A percentile compares a stretch with the other conserved stretches of the same genome.
Evolutionary conservation across 768 basidiomycete genomes (phyloP).

Genomic region (Glaciozyma martinii): DNA sequence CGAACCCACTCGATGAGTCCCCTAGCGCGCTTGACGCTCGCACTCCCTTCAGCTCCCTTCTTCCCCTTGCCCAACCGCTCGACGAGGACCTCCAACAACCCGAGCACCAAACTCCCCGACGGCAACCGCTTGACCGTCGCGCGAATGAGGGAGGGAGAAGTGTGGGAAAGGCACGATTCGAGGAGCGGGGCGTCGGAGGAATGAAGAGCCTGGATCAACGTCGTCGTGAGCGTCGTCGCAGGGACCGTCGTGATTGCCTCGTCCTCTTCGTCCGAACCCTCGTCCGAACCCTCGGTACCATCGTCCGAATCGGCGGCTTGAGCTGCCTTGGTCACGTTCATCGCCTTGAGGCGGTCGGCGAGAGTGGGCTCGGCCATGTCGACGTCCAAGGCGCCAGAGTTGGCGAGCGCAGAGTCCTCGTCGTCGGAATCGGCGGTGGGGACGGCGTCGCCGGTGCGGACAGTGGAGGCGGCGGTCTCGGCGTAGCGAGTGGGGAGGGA

Average conservation of each 20-base stretch:
- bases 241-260: constrained; percentile 42
- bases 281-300: constrained; percentile 39
- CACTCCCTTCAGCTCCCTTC: constrained; percentile 43
- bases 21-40: constrained; percentile 66
- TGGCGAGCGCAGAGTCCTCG: constrained; percentile 40
- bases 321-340: constrained; percentile 46
- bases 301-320: constrained; percentile 8
- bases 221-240: constrained; percentile 79
- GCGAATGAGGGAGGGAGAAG: constrained; percentile 66
- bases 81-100: constrained; percentile 75
- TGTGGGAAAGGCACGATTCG: constrained; percentile 77
- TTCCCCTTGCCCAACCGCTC: constrained; percentile 71
- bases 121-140: constrained; percentile 82
- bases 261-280: constrained; percentile 28
- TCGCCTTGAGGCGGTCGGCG: constrained; percentile 74
- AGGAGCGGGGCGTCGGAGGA: constrained; percentile 81
- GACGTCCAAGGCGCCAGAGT: constrained; percentile 64
- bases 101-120: constrained; percentile 66
- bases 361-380: constrained; percentile 84
- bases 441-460: constrained; percentile 58
- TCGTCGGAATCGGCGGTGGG: constrained; percentile 48
- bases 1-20: constrained; percentile 69
- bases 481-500: constrained; percentile 25
- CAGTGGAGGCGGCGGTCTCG: constrained; percentile 46
- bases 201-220: constrained; percentile 90